Percentiles rank a stretch among this genome's conserved stretches.
Evolutionary conservation across 345 rosid genomes (phyloP).

Genomic region (Eucalyptus tenuipes): DNA sequence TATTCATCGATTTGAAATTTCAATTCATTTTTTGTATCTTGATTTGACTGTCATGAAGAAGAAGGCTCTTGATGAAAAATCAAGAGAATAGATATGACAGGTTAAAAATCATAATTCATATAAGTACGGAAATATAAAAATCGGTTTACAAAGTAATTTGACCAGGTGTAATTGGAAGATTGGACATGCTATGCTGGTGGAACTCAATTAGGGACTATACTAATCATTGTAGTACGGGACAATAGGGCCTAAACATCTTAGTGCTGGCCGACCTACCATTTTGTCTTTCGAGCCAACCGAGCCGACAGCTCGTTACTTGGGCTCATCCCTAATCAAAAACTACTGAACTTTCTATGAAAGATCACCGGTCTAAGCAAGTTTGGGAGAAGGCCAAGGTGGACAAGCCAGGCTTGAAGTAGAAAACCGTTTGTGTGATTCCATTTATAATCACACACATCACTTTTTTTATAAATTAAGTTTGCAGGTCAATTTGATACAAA

Average conservation of each 20-base stretch:
- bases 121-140: neutral
- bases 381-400: neutral
- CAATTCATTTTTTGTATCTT: fast-evolving
- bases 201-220: neutral
- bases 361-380: neutral
- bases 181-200: fast-evolving
- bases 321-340: neutral
- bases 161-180: neutral
- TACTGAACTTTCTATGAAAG: too few species aligned
- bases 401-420: fast-evolving
- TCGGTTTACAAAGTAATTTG: neutral
- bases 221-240: neutral
- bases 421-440: fast-evolving
- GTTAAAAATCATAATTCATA: neutral
- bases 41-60: neutral
- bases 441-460: fast-evolving
- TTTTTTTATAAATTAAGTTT: too few species aligned
- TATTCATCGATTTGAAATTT: neutral
- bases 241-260: neutral
- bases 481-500: neutral
- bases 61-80: neutral
- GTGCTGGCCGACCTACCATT: neutral
- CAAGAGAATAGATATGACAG: fast-evolving
- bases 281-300: neutral
- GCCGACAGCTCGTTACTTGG: too few species aligned